Percentiles rank a stretch among this genome's conserved stretches.
Conservation (phyloP, 83 land plant species). For the Diphasiastrum complanatum region DNA sequence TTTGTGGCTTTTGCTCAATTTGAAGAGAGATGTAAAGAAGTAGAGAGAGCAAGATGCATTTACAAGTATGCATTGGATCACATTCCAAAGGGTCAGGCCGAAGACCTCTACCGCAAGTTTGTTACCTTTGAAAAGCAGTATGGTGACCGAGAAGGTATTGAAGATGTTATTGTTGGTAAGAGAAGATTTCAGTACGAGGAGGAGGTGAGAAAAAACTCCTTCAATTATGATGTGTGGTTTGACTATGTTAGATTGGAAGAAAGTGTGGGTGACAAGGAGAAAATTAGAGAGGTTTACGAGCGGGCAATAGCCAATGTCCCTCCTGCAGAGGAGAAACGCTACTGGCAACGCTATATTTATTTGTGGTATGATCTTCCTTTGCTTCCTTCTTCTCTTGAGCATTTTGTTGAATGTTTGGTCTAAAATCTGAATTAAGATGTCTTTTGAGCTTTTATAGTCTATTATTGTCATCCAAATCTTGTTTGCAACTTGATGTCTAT, state of each 20-base stretch:
- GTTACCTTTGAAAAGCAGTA: slow-evolving; percentile 84
- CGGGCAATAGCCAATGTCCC: slow-evolving; percentile 92
- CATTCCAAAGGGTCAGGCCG: slow-evolving; percentile 81
- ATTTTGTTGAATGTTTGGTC: too few relatives aligned
- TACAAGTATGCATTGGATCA: slow-evolving; percentile 80
- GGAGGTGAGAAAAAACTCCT: slow-evolving; percentile 75
- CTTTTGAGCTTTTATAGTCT: too few relatives aligned
- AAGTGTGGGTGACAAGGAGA: slow-evolving; percentile 70
- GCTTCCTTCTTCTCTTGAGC: too few relatives aligned
- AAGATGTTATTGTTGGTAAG: slow-evolving; percentile 89
- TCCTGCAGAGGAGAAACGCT: slow-evolving; percentile 93
- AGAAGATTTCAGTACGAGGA: slow-evolving; percentile 94
- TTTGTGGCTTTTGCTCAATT: slow-evolving; percentile 95
- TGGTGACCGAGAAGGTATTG: slow-evolving; percentile 87
- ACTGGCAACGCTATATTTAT: slow-evolving; percentile 91
- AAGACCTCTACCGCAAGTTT: slow-evolving; percentile 80
- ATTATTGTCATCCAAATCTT: too few relatives aligned
- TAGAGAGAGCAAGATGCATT: slow-evolving; percentile 65
- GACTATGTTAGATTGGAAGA: slow-evolving; percentile 83
- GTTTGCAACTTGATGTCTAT: too few relatives aligned
- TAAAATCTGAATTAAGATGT: too few relatives aligned
- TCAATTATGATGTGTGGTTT: slow-evolving; percentile 87
- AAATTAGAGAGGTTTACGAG: slow-evolving; percentile 74
- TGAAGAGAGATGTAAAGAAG: slow-evolving; percentile 86
- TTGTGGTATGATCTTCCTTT: slow-evolving; percentile 54